Conservation (phyloP, 495 filamentous ascomycete species). For the Cudoniella acicularis region DNA sequence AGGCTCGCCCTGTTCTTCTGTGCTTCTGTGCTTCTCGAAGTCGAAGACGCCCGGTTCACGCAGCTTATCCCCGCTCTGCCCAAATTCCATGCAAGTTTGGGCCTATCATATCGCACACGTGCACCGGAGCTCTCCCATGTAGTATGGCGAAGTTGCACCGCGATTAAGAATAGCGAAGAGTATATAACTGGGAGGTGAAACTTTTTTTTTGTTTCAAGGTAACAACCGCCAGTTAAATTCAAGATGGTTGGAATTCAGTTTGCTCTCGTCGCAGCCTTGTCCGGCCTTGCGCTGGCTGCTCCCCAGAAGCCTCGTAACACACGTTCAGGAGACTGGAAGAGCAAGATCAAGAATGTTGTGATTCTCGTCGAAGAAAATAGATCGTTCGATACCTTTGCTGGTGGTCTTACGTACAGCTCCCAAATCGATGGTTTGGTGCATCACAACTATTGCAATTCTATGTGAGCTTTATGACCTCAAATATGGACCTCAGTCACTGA, state of each 20-base stretch:
- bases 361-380: conserved; percentile 33
- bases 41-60: not conserved
- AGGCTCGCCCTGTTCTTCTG: not conserved
- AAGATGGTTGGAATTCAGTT: conserved; percentile 18
- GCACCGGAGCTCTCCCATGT: not conserved
- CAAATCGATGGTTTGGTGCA: conserved; percentile 24
- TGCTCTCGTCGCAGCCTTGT: conserved; percentile 9
- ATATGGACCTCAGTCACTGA: not conserved
- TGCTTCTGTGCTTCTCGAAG: not conserved
- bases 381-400: conserved; percentile 30
- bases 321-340: conserved; percentile 3
- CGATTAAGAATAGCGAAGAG: not conserved
- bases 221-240: not conserved
- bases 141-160: not conserved
- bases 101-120: conserved; percentile 9
- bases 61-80: not conserved
- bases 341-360: conserved; percentile 34
- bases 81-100: not conserved
- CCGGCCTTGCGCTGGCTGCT: conserved; percentile 12
- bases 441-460: conserved; percentile 29
- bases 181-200: conserved; percentile 1
- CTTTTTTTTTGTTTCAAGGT: not conserved
- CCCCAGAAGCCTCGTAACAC: conserved; percentile 4
- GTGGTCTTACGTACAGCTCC: conserved; percentile 24
- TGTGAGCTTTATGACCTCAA: not conserved